These are phyloP conservation scores for Parachlorella kessleri DNA, from an alignment of 139 green algal species.

Conservation along the genomic window DNA sequence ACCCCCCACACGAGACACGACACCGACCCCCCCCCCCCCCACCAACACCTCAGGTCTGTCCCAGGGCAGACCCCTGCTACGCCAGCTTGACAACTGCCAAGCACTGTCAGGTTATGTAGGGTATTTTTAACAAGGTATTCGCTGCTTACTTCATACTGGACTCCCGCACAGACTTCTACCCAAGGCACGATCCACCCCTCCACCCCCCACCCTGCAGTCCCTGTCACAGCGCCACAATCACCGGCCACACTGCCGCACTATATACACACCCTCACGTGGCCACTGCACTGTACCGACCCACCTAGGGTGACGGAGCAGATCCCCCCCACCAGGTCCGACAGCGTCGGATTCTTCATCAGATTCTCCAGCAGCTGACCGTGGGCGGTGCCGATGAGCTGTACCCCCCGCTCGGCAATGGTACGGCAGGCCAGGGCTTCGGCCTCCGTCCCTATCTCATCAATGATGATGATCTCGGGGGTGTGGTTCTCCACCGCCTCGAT, in stretches of 20 bases:
- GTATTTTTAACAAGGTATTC: too few species aligned
- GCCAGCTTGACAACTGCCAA: too few species aligned
- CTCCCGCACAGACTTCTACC: conserved; percentile 97
- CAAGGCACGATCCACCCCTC: too few species aligned
- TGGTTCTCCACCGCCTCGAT: conserved; percentile 99
- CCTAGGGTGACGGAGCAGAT: conserved; percentile 71
- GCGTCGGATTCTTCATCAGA: conserved; percentile 95
- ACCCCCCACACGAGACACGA: too few species aligned
- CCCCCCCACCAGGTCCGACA: conserved; percentile 82
- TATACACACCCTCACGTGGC: neutral
- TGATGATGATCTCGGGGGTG: conserved; percentile 89
- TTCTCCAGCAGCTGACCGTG: conserved; percentile 97
- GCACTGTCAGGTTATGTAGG: too few species aligned
- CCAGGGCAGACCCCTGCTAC: too few species aligned
- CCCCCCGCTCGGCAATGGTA: conserved; percentile 96
- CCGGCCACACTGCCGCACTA: too few species aligned
- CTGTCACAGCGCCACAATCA: too few species aligned
- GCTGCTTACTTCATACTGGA: too few species aligned
- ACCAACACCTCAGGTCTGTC: too few species aligned
- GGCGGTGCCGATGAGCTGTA: conserved; percentile 94
- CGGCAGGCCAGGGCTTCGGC: conserved; percentile 94
- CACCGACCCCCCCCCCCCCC: too few species aligned
- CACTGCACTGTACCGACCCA: conserved; percentile 10
- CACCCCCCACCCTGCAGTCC: too few species aligned
- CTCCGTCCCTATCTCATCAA: conserved; percentile 98